Evolutionary conservation across 139 green algal genomes (phyloP).

Genomic region (Eudorina sp.): DNA sequence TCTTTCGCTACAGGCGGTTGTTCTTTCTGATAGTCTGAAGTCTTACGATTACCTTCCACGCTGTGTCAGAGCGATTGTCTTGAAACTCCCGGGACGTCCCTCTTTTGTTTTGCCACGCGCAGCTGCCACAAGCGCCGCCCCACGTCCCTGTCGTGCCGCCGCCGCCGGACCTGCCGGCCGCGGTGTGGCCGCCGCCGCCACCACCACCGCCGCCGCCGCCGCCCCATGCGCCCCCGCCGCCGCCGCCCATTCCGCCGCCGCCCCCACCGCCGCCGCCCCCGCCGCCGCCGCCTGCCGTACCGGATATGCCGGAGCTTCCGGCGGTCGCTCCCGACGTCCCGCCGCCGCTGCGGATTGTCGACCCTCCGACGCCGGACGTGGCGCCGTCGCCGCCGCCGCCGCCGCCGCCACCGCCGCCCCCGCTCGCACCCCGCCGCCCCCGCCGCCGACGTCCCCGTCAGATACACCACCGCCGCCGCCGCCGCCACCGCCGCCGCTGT

Average conservation of each 20-base stretch:
- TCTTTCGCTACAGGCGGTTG: no score
- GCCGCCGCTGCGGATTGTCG: background rate
- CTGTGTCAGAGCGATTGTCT: no score
- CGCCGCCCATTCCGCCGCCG: background rate
- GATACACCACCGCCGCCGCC: no score
- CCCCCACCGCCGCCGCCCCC: conserved; percentile 8
- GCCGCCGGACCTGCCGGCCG: background rate
- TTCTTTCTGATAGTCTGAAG: no score
- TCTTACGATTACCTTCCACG: no score
- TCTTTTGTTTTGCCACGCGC: no score
- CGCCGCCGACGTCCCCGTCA: background rate
- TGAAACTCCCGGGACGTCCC: no score
- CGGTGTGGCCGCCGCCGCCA: background rate
- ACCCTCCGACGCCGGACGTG: background rate
- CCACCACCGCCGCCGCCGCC: conserved; percentile 3
- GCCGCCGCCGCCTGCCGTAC: conserved; percentile 6
- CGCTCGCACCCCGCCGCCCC: background rate
- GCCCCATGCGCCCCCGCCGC: background rate
- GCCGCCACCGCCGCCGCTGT: background rate
- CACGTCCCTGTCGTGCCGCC: background rate
- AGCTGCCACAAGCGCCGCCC: background rate
- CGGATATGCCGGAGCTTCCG: background rate
- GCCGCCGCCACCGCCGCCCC: background rate
- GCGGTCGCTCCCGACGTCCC: no score
- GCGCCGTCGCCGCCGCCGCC: background rate